Percentiles rank a stretch among this genome's conserved stretches.
Conservation (phyloP, 371 early-diverging fungal genomes). For the Rhizomucor miehei region DNA sequence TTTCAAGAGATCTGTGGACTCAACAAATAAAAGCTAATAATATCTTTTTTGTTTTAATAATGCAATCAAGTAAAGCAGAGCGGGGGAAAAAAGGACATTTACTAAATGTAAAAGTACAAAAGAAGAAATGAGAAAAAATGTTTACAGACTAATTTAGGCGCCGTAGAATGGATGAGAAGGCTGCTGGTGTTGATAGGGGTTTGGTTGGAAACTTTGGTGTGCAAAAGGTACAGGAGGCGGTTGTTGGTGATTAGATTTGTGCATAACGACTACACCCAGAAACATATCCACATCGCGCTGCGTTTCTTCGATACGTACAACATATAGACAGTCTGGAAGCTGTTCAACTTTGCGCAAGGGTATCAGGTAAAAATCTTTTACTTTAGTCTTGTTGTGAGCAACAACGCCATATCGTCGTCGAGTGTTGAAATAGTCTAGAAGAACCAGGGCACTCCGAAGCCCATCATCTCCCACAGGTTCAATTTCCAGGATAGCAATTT, state of each 20-base stretch:
- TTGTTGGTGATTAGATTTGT: slow-evolving; percentile 23
- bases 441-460: slow-evolving; percentile 30
- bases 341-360: slow-evolving; percentile 51
- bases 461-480: slow-evolving; percentile 13
- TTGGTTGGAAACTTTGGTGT: too few relatives aligned
- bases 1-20: too few relatives aligned
- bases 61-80: too few relatives aligned
- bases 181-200: too few relatives aligned
- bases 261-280: slow-evolving; percentile 53
- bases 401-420: slow-evolving; percentile 69
- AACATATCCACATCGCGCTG: slow-evolving; percentile 37
- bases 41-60: too few relatives aligned
- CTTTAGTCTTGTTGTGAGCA: slow-evolving; percentile 56
- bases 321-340: slow-evolving; percentile 55
- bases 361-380: slow-evolving; percentile 77
- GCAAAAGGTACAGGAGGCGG: neutral
- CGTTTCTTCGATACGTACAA: slow-evolving; percentile 39
- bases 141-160: too few relatives aligned
- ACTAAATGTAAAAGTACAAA: too few relatives aligned
- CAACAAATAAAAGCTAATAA: too few relatives aligned
- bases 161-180: too few relatives aligned
- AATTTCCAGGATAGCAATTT: slow-evolving; percentile 62
- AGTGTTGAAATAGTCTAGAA: slow-evolving; percentile 61
- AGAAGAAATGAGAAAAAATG: too few relatives aligned
- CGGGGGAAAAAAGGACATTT: too few relatives aligned